Evolutionary conservation across 176 grass and related monocot species (phyloP), one percentile per base, ranked within the genome.

Genomic region (Oryza australiensis): DNA sequence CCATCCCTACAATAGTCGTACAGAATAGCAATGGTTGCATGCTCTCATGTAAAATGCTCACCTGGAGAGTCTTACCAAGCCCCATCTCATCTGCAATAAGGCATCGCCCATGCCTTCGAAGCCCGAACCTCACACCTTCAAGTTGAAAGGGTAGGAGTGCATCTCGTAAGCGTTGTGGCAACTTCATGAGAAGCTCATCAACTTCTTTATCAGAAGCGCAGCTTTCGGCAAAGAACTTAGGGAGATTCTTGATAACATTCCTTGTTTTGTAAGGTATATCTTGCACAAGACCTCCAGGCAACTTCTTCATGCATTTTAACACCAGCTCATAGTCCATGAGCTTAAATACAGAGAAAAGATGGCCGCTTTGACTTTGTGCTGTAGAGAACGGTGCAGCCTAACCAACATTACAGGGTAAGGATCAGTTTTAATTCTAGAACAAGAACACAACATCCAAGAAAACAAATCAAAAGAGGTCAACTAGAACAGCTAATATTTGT

Each of bases 31-130:
- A 63, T 4, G 18, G 74, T 83, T 33, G 38, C 57, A 75, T 38
- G 51, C 32, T 30, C n/a, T 40, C 37, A 42, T 37, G 37, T 18
- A 84, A 45, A 51, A 70, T 76, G 65, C 77, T 81, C 38, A 94
- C 95, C 92, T 98, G 92, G 49, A 94, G 82, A 73, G 92, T 98
- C 88, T 98, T 98, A 80, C 95, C 95, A 72, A 98, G 90, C 15
- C 95, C 95, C 95, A 98, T 98, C 71, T 98, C 92, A 91, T 98
- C 95, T 79, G 95, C 92, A 82, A 98, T 98, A 80, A 98, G 88
- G 71, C 95, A 98, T 23, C 86, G 72, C 8, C 92, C 95, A 76
- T 76, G 78, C 75, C 95, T 89, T 86, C 79, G 85, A 74, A 98
- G 92, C 77, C 90, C 90, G 86, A 94, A 98, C 83, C 40, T 91